Conservation (phyloP, 2,329 filamentous ascomycete species). For the Pseudonectria foliicola region DNA sequence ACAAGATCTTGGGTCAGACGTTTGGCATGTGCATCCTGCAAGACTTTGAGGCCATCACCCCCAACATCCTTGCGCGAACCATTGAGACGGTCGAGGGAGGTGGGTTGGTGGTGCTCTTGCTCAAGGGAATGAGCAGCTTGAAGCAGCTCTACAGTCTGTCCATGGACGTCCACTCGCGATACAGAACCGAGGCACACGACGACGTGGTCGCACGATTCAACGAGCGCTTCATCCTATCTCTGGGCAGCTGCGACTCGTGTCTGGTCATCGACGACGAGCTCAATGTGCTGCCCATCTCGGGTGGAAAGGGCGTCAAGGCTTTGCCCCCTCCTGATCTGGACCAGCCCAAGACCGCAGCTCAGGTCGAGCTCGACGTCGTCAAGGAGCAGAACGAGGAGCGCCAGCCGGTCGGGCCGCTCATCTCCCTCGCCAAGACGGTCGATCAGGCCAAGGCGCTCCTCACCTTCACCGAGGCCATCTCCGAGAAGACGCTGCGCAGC, state of each 20-base stretch:
- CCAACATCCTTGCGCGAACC: conserved; percentile 89
- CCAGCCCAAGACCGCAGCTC: conserved; percentile 61
- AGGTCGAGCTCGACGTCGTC: conserved; percentile 73
- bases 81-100: conserved; percentile 98
- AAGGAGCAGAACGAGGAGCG: conserved; percentile 83
- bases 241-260: conserved; percentile 92
- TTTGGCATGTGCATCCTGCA: conserved; percentile 98
- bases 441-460: conserved; percentile 96
- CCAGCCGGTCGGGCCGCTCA: conserved; percentile 76
- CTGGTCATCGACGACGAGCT: conserved; percentile 96
- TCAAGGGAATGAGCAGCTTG: conserved; percentile 95
- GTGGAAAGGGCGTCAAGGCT: conserved; percentile 80
- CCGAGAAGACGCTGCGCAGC: conserved; percentile 89
- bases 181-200: conserved; percentile 90
- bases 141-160: conserved; percentile 95
- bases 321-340: conserved; percentile 71
- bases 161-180: conserved; percentile 96
- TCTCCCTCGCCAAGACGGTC: conserved; percentile 80
- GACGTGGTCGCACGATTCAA: conserved; percentile 97
- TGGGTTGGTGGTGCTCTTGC: conserved; percentile 77
- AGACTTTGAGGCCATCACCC: conserved; percentile 95
- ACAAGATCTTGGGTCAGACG: conserved; percentile 96
- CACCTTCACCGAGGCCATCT: conserved; percentile 92
- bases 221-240: conserved; percentile 89
- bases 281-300: conserved; percentile 94